These are phyloP conservation scores for Backusella tarrabulga DNA, from an alignment of 192 early-diverging fungal genomes.

Conservation along the genomic window DNA sequence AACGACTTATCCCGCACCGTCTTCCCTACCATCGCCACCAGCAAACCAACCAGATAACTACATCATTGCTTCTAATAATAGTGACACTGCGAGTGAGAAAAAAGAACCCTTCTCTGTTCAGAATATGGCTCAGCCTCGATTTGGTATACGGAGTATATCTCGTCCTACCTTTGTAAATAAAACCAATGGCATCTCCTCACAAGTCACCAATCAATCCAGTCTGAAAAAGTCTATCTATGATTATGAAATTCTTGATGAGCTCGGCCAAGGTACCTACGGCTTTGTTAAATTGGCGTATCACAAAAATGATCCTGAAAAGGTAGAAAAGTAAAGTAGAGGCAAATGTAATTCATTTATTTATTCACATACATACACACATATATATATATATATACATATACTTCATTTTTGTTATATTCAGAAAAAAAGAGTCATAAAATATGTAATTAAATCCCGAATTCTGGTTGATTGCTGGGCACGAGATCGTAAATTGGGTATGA, in stretches of 20 bases:
- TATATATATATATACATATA: no score
- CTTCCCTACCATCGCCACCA: not conserved
- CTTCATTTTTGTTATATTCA: not conserved
- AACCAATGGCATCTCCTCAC: not conserved
- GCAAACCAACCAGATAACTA: not conserved
- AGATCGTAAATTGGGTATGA: conserved; percentile 51
- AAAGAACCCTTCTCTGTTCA: conserved; percentile 53
- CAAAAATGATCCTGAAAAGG: conserved; percentile 46
- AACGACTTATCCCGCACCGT: not conserved
- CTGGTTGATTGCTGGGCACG: conserved; percentile 61
- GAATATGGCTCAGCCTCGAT: not conserved
- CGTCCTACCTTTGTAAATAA: conserved; percentile 4
- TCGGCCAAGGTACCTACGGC: conserved; percentile 71
- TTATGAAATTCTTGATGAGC: conserved; percentile 50
- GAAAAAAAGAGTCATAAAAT: conserved; percentile 60
- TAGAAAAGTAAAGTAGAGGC: conserved; percentile 33
- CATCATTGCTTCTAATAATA: not conserved
- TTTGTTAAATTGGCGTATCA: conserved; percentile 55
- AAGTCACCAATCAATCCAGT: not conserved
- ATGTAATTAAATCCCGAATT: conserved; percentile 63
- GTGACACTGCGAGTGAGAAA: conserved; percentile 47
- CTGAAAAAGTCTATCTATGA: conserved; percentile 40
- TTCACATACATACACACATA: not conserved
- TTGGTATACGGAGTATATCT: conserved; percentile 1
- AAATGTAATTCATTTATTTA: conserved; percentile 33